Evolutionary conservation across 371 early-diverging fungal genomes (phyloP).

Genomic region (Syncephalastrum contaminatum): DNA sequence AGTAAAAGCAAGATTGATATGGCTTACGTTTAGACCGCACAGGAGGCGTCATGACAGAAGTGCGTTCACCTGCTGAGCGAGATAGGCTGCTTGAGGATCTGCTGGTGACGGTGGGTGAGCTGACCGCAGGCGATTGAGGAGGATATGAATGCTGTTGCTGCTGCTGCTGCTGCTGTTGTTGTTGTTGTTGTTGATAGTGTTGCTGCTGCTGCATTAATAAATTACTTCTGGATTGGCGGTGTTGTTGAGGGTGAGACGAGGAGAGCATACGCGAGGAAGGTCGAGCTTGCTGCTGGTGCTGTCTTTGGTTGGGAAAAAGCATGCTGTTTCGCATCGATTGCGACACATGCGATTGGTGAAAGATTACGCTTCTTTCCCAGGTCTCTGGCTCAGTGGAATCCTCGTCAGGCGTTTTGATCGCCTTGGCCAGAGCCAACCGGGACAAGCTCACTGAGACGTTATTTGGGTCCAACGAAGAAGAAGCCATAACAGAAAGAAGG

Average conservation of each 20-base stretch:
- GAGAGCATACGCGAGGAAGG: neutral
- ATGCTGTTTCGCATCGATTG: constrained; percentile 16
- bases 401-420: constrained; percentile 25
- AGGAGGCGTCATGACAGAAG: no score
- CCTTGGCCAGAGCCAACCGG: constrained; percentile 25
- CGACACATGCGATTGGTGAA: constrained; percentile 27
- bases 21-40: no score
- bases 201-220: constrained; percentile 9
- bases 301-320: constrained; percentile 6
- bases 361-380: constrained; percentile 27
- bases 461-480: constrained; percentile 3
- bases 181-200: constrained; percentile 3
- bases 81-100: no score
- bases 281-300: constrained; percentile 8
- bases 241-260: neutral
- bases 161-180: no score
- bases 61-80: no score
- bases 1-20: no score
- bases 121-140: no score
- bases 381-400: constrained; percentile 20
- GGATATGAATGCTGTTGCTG: no score
- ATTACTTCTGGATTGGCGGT: neutral
- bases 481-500: no score
- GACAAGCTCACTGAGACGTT: constrained; percentile 25
- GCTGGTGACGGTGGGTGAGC: no score